Evolutionary conservation across 2,329 filamentous ascomycete species (phyloP).

Genomic region (Arachnopeziza araneosa): DNA sequence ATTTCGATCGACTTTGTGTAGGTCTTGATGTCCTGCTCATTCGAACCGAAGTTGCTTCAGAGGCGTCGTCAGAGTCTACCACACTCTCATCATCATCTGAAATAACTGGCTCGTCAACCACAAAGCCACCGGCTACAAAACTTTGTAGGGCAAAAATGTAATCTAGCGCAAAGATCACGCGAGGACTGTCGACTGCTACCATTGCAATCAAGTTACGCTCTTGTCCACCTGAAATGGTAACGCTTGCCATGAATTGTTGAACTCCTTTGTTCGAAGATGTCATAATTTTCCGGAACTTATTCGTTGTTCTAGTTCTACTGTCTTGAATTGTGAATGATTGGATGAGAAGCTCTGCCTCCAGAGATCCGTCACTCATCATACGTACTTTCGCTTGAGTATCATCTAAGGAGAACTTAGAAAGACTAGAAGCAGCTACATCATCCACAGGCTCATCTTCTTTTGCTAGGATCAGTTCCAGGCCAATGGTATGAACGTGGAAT

Average conservation of each 20-base stretch:
- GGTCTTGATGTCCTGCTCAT: constrained; percentile 3
- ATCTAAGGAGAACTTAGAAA: constrained; percentile 92
- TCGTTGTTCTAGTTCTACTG: constrained; percentile 79
- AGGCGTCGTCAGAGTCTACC: constrained; percentile 52
- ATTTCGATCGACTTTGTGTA: constrained; percentile 6
- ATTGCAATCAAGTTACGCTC: constrained; percentile 83
- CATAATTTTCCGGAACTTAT: constrained; percentile 98
- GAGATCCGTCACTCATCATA: constrained; percentile 84
- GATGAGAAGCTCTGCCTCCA: constrained; percentile 90
- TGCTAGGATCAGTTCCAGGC: constrained; percentile 79
- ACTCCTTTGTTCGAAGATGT: constrained; percentile 90
- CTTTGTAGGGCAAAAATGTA: constrained; percentile 87
- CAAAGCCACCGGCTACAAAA: constrained; percentile 71
- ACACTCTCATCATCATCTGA: constrained; percentile 46
- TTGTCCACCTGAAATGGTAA: constrained; percentile 83
- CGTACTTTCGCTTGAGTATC: constrained; percentile 86
- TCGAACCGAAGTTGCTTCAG: constrained; percentile 51
- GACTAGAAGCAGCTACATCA: constrained; percentile 69
- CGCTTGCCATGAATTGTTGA: constrained; percentile 96
- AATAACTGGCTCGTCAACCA: constrained; percentile 52
- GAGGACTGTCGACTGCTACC: constrained; percentile 88
- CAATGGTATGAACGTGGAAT: constrained; percentile 83
- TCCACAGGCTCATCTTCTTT: constrained; percentile 72
- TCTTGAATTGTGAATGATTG: constrained; percentile 94
- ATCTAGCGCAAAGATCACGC: constrained; percentile 91